Percentiles rank a stretch among this genome's conserved stretches.
These are phyloP conservation scores for Vaccinium myrtillus DNA, from an alignment of 148 eudicot species.

Conservation along the genomic window DNA sequence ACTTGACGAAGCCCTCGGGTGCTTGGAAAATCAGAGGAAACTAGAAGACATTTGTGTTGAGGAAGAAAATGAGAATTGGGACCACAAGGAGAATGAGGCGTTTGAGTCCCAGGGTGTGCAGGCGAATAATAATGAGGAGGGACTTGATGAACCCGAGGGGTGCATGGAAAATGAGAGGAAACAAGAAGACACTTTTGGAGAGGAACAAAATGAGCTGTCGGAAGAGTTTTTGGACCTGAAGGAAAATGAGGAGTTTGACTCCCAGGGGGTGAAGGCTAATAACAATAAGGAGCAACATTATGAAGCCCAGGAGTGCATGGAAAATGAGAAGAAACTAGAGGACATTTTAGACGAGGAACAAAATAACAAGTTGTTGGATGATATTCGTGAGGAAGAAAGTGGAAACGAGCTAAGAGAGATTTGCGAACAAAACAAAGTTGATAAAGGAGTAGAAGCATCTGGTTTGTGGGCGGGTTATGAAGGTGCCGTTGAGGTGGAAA, in stretches of 20 bases:
- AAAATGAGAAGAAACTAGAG: conserved; percentile 28
- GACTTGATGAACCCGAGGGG: conserved; percentile 21
- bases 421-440: conserved; percentile 27
- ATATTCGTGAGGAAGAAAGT: conserved; percentile 23
- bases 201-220: conserved; percentile 22
- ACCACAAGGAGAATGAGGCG: conserved; percentile 20
- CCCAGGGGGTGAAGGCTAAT: conserved; percentile 20
- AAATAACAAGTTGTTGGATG: conserved; percentile 21
- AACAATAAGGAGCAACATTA: conserved; percentile 13
- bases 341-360: conserved; percentile 28
- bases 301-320: conserved; percentile 26
- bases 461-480: conserved; percentile 23
- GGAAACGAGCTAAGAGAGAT: conserved; percentile 14
- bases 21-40: conserved; percentile 24
- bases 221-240: conserved; percentile 20
- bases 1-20: conserved; percentile 22
- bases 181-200: conserved; percentile 21
- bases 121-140: conserved; percentile 20
- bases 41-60: conserved; percentile 21
- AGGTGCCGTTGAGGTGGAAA: conserved; percentile 23
- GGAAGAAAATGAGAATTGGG: conserved; percentile 25
- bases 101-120: conserved; percentile 15
- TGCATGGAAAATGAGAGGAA: conserved; percentile 23
- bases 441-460: conserved; percentile 29
- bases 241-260: conserved; percentile 17